A percentile compares a stretch with the other conserved stretches of the same genome.
Conservation (phyloP, 2,329 filamentous ascomycete species). For the Ilyonectria robusta region DNA sequence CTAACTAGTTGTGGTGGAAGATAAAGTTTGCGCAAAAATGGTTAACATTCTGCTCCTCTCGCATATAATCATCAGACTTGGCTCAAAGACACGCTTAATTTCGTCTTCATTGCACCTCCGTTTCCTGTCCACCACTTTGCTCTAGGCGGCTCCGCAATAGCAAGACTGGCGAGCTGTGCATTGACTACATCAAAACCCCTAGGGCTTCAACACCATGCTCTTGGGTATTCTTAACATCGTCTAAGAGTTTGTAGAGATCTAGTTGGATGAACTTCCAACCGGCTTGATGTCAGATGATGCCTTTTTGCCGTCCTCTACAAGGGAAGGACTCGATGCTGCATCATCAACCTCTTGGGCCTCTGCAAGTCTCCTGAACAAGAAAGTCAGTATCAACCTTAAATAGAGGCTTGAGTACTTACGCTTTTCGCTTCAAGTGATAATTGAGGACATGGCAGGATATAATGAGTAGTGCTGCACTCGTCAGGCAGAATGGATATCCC, state of each 20-base stretch:
- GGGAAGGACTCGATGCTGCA: conserved; percentile 14
- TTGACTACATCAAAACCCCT: too few relatives aligned
- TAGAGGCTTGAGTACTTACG: conserved; percentile 30
- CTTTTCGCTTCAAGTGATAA: conserved; percentile 39
- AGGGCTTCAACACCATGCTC: too few relatives aligned
- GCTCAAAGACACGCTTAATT: too few relatives aligned
- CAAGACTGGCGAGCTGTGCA: too few relatives aligned
- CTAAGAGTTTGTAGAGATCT: not conserved
- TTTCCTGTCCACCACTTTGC: too few relatives aligned
- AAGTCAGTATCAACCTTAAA: not conserved
- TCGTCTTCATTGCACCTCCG: too few relatives aligned
- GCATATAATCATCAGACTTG: too few relatives aligned
- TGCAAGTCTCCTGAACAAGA: not conserved
- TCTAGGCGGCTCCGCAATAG: too few relatives aligned
- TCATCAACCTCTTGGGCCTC: conserved; percentile 2
- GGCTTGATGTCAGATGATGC: not conserved
- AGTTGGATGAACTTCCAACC: not conserved
- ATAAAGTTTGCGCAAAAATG: too few relatives aligned
- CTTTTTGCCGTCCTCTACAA: conserved; percentile 19
- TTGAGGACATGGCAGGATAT: conserved; percentile 44
- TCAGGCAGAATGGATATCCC: conserved; percentile 57
- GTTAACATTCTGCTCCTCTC: too few relatives aligned
- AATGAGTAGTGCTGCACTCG: conserved; percentile 51
- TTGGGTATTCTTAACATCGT: too few relatives aligned
- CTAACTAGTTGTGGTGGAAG: too few relatives aligned